Evolutionary conservation across 305 asterid genomes (phyloP), one percentile per base, ranked within the genome.

Genomic region (Andrographis paniculata): DNA sequence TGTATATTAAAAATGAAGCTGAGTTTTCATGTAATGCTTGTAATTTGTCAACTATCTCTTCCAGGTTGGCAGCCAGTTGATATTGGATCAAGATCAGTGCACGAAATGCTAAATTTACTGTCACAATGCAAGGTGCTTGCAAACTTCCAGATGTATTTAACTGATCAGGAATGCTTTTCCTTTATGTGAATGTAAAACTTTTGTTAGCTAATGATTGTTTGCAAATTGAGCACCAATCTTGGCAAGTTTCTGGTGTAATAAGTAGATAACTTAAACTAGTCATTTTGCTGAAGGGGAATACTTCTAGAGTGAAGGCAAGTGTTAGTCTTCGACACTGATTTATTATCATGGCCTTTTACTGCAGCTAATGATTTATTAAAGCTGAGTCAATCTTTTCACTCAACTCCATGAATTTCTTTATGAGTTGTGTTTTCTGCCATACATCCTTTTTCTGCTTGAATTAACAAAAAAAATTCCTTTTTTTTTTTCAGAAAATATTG

Each of bases 61-160:
- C 38, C 65, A 85, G 97, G 84, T 61, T 82, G 87, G 94, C 74
- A 58, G 66, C 93, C 97, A 42, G 70, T 73, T 67, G 97, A 89
- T 68, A 66, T 89, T 60, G 97, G 97, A 61, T 87, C 94, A 30
- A 58, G 55, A 45, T 79, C 97, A 9, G 73, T 85, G 62, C 74
- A 72, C 64, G 85, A 78, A 48, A 73, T 89, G 60, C 43, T 58
- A 45, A 7, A 45, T 56, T 47, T 65, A 48, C 80, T 85, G 60
- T 76, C 80, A 53, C 60, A 61, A 53, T 82, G 82, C 75, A 72
- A 82, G 97, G 97, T 84, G 63, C 56, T 55, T 31, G 39, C 39
- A 17, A 39, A 48, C 40, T 28, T 59, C 54, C 21, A 10, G 14
- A 18, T 27, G 23, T 24, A 17, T 46, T 42, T 22, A 17, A 20